These are phyloP conservation scores for Trichophyton mentagrophytes DNA, from an alignment of 2,329 filamentous ascomycete species.

Conservation along the genomic window DNA sequence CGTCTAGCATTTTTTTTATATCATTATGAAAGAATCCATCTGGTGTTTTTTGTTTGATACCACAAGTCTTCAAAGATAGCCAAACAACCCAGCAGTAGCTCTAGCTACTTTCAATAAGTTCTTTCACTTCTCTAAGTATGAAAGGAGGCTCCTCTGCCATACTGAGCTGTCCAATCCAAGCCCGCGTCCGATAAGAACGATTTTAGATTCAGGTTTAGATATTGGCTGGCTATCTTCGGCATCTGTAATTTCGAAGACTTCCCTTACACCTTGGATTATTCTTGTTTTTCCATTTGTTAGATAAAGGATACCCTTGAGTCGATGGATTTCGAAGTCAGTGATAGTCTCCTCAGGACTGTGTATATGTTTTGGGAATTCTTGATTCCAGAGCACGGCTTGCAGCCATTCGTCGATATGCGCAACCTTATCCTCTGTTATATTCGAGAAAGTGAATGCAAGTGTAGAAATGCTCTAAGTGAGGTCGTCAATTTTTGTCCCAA, in stretches of 20 bases:
- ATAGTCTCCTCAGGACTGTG: constrained; percentile 8
- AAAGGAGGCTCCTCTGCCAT: constrained; percentile 25
- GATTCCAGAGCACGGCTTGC: constrained; percentile 71
- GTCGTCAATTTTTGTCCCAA: neutral
- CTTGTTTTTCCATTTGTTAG: constrained; percentile 49
- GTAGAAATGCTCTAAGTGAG: constrained; percentile 64
- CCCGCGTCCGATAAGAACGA: constrained; percentile 37
- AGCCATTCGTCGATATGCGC: constrained; percentile 65
- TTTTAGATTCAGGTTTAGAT: constrained; percentile 25
- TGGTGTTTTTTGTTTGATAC: neutral
- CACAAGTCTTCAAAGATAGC: neutral
- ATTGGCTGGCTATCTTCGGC: constrained; percentile 16
- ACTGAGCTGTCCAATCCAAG: constrained; percentile 22
- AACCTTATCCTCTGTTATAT: constrained; percentile 47
- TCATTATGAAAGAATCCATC: neutral
- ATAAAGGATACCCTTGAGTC: constrained; percentile 67
- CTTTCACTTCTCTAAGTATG: neutral
- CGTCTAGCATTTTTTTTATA: neutral
- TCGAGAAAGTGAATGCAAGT: constrained; percentile 54
- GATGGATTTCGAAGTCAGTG: constrained; percentile 63
- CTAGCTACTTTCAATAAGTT: neutral
- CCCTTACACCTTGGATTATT: constrained; percentile 80
- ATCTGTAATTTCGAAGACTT: constrained; percentile 86
- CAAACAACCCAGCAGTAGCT: no score
- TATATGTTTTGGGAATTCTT: constrained; percentile 17